A percentile compares a stretch with the other conserved stretches of the same genome.
Evolutionary conservation across 441 rosid genomes (phyloP).

Genomic region (Jatropha multifida): DNA sequence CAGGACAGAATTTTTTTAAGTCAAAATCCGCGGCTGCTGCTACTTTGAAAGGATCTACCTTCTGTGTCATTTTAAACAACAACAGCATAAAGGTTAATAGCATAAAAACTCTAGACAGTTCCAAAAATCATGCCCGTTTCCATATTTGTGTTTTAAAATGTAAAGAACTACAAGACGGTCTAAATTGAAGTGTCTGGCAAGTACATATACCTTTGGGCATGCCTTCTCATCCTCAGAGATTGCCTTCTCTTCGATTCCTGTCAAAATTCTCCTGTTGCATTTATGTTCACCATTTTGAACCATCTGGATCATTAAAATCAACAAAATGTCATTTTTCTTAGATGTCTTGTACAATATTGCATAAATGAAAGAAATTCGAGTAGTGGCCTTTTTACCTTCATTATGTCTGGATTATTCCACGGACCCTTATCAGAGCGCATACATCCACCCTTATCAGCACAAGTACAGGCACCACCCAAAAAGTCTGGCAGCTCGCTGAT

Average conservation of each 20-base stretch:
- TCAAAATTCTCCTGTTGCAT: constrained; percentile 42
- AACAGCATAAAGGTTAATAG: not conserved
- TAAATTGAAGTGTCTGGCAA: not conserved
- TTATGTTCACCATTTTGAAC: constrained; percentile 73
- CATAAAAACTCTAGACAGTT: not conserved
- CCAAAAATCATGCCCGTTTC: not conserved
- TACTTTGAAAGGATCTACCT: constrained; percentile 23
- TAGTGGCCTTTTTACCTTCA: constrained; percentile 43
- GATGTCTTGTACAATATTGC: not conserved
- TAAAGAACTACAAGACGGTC: not conserved
- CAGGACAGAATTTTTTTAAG: constrained; percentile 26
- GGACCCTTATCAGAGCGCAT: constrained; percentile 92
- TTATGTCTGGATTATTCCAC: constrained; percentile 74
- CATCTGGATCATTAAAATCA: constrained; percentile 40
- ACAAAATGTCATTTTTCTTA: not conserved
- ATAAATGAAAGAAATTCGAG: not conserved
- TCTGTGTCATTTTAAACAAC: constrained; percentile 31
- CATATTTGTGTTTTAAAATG: not conserved
- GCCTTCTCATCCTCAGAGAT: constrained; percentile 46
- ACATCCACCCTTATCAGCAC: constrained; percentile 83
- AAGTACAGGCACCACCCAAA: constrained; percentile 76
- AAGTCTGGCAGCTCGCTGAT: constrained; percentile 80
- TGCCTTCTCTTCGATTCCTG: constrained; percentile 58
- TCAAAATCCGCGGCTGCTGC: constrained; percentile 22
- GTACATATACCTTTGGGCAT: constrained; percentile 35